A percentile compares a stretch with the other conserved stretches of the same genome.
These are phyloP conservation scores for Papilionanthe hybrid DNA, from an alignment of 116 monocot genomes.

Conservation along the genomic window DNA sequence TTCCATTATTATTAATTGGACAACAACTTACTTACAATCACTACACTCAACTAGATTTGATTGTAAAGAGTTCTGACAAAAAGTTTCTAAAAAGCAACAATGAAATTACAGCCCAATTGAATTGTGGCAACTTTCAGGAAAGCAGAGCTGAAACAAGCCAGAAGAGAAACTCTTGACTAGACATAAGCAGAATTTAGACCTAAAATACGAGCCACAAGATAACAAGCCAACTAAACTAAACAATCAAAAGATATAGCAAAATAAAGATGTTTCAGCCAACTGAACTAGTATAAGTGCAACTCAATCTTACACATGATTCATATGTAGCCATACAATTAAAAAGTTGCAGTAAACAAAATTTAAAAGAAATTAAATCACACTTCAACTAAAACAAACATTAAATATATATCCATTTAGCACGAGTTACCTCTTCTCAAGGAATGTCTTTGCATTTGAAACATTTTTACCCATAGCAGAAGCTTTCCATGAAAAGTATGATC, in stretches of 20 bases:
- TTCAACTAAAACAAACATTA: neutral
- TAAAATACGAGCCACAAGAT: neutral
- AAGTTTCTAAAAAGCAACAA: too few relatives aligned
- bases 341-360: neutral
- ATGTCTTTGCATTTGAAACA: constrained; percentile 98
- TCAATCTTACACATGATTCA: neutral
- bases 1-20: too few relatives aligned
- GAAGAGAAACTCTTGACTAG: neutral
- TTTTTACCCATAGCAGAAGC: constrained; percentile 99
- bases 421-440: constrained; percentile 90
- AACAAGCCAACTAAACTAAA: neutral
- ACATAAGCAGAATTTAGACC: neutral
- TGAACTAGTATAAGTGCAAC: neutral
- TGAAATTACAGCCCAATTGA: too few relatives aligned
- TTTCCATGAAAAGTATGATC: constrained; percentile 99
- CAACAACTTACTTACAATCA: too few relatives aligned
- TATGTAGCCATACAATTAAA: neutral
- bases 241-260: neutral
- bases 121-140: too few relatives aligned
- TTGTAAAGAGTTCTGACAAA: too few relatives aligned
- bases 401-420: neutral
- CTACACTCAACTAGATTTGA: too few relatives aligned
- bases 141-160: too few relatives aligned
- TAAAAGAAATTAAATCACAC: neutral
- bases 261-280: neutral